These are phyloP conservation scores for Biscogniauxia mediterranea DNA, from an alignment of 2,329 filamentous ascomycete genomes.

Conservation along the genomic window DNA sequence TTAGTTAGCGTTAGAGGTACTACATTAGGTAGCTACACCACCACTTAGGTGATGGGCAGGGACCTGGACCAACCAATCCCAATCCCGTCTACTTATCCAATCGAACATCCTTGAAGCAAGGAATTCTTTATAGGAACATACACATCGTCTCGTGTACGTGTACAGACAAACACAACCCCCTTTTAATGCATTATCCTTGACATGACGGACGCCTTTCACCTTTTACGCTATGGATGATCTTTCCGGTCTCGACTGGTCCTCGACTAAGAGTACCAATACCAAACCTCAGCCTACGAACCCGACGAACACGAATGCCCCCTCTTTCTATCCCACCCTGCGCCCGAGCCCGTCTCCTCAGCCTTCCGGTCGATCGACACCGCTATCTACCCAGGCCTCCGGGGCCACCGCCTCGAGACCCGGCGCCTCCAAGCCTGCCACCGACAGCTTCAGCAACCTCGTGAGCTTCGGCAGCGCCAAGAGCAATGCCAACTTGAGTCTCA, in stretches of 20 bases:
- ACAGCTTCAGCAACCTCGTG: constrained; percentile 78
- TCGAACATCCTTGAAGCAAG: too few species aligned
- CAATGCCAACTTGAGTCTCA: constrained; percentile 70
- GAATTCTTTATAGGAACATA: too few species aligned
- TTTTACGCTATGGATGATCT: constrained; percentile 34
- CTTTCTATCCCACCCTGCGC: constrained; percentile 43
- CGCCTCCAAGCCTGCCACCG: constrained; percentile 52
- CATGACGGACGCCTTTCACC: constrained; percentile 24
- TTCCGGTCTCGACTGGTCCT: constrained; percentile 34
- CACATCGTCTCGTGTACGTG: too few species aligned
- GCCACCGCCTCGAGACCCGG: constrained; percentile 43
- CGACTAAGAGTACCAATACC: constrained; percentile 28
- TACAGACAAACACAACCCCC: constrained; percentile 5
- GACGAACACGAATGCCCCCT: constrained; percentile 28
- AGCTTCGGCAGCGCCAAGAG: constrained; percentile 60
- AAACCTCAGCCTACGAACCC: constrained; percentile 29
- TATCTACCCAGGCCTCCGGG: constrained; percentile 50
- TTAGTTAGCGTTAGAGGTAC: too few species aligned
- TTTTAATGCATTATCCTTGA: constrained; percentile 24
- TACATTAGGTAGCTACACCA: too few species aligned
- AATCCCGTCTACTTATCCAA: too few species aligned
- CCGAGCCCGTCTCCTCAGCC: constrained; percentile 55
- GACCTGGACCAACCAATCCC: too few species aligned
- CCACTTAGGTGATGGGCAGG: too few species aligned
- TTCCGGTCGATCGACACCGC: constrained; percentile 56